phyloP scores from a whole-genome alignment of 768 basidiomycete genomes.

The Fomitopsis serialis region DNA sequence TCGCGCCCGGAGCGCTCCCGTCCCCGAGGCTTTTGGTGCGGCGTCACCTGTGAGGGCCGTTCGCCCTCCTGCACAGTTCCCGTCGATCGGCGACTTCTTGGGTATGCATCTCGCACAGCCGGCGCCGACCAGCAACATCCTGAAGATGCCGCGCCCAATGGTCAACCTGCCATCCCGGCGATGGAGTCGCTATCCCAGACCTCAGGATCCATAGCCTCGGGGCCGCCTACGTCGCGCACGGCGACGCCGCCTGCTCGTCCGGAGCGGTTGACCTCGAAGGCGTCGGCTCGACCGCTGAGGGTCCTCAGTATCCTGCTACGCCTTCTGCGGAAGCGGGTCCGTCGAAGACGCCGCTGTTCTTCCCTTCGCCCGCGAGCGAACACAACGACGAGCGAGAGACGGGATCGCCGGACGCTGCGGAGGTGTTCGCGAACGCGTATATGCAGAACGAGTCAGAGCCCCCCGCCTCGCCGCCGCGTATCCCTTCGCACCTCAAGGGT shows the following conservation, averaged over 20 bases:
- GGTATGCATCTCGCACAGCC: background rate
- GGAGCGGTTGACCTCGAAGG: too few species aligned
- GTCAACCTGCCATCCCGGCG: background rate
- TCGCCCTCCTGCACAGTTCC: background rate
- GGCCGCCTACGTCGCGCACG: background rate
- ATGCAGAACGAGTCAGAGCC: too few species aligned
- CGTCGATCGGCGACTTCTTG: background rate
- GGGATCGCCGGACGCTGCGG: too few species aligned
- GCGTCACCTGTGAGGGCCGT: too few species aligned
- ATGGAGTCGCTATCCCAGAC: background rate
- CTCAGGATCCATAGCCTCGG: background rate
- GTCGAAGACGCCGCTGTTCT: conserved; percentile 12
- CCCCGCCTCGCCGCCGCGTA: background rate
- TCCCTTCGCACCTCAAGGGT: conserved; percentile 3
- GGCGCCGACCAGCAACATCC: background rate
- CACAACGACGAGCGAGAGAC: background rate
- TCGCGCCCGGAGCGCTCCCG: background rate
- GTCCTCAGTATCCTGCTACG: background rate
- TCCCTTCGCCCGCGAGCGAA: conserved; percentile 16
- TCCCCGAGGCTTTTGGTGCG: background rate
- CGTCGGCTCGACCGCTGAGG: too few species aligned
- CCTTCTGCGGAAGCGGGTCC: background rate
- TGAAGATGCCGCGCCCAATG: background rate
- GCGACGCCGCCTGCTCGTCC: background rate
- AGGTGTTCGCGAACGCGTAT: too few species aligned